Percentiles rank a stretch among this genome's conserved stretches.
phyloP scores from a whole-genome alignment of 1,284 basidiomycete species.

The Schizopora paradoxa region DNA sequence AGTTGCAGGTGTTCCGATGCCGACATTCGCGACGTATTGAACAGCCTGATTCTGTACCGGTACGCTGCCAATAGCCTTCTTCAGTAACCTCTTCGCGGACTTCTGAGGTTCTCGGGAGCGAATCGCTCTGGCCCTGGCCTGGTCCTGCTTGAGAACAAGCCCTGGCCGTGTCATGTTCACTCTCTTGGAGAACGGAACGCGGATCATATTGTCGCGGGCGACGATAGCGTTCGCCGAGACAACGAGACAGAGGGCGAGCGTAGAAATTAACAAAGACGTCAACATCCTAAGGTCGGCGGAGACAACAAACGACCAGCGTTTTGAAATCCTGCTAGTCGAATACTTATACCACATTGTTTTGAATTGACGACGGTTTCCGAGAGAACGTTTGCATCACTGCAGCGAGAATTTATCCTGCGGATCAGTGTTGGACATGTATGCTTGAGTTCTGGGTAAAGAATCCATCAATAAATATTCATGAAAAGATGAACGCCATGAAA shows the following conservation, averaged over 20 bases:
- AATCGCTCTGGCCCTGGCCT: not conserved
- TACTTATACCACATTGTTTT: too few species aligned
- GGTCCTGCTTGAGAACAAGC: not conserved
- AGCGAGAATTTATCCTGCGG: too few species aligned
- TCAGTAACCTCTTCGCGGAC: not conserved
- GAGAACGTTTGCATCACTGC: too few species aligned
- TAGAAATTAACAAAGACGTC: too few species aligned
- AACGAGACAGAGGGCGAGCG: not conserved
- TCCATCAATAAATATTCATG: too few species aligned
- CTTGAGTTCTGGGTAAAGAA: too few species aligned
- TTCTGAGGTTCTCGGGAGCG: not conserved
- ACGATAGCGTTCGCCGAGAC: not conserved
- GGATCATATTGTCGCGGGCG: not conserved
- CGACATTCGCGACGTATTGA: not conserved
- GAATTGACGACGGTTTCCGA: too few species aligned
- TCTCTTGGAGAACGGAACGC: conserved; percentile 1
- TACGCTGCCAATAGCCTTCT: not conserved
- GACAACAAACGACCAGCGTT: too few species aligned
- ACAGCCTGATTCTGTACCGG: not conserved
- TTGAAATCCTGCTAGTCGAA: too few species aligned
- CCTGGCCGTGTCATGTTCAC: not conserved
- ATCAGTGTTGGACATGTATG: too few species aligned
- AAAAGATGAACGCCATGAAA: too few species aligned
- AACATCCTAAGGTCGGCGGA: too few species aligned
- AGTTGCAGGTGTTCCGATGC: not conserved